These are phyloP conservation scores for Botrytis cinerea DNA, from an alignment of 2,329 filamentous ascomycete species.

Conservation along the genomic window DNA sequence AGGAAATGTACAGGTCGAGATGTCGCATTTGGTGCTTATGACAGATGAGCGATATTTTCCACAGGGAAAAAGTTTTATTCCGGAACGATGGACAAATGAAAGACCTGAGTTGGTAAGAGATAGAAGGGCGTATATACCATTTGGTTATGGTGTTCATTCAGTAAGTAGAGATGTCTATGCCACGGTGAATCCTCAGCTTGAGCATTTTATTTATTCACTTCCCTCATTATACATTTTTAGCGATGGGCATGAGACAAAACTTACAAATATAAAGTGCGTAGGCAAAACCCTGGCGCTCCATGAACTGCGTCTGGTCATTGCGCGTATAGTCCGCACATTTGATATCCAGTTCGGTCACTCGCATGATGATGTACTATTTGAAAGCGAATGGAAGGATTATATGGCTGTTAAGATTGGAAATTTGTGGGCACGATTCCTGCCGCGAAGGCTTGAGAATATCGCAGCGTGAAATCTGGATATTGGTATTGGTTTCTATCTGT, in stretches of 20 bases:
- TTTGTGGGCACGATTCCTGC: constrained; percentile 23
- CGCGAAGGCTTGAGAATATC: background rate
- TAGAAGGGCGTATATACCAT: constrained; percentile 29
- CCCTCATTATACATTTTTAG: no score
- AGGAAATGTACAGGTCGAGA: constrained; percentile 27
- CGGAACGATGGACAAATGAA: constrained; percentile 29
- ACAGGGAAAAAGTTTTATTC: constrained; percentile 26
- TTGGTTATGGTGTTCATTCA: constrained; percentile 30
- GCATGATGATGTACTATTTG: constrained; percentile 26
- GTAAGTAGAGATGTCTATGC: background rate
- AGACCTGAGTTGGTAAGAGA: constrained; percentile 26
- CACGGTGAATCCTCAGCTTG: background rate
- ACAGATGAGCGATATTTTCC: constrained; percentile 30
- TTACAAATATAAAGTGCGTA: constrained; percentile 24
- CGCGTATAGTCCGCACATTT: constrained; percentile 25
- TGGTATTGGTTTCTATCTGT: background rate
- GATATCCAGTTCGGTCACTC: constrained; percentile 25
- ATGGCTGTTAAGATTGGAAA: constrained; percentile 25
- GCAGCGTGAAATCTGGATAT: background rate
- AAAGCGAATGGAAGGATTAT: constrained; percentile 27
- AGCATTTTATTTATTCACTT: background rate
- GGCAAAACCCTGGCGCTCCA: constrained; percentile 30
- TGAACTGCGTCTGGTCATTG: constrained; percentile 27
- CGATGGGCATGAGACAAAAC: background rate
- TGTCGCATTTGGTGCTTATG: constrained; percentile 27